Base-by-base conservation (phyloP, 441 rosid species). In the Biscutella laevigata region DNA sequence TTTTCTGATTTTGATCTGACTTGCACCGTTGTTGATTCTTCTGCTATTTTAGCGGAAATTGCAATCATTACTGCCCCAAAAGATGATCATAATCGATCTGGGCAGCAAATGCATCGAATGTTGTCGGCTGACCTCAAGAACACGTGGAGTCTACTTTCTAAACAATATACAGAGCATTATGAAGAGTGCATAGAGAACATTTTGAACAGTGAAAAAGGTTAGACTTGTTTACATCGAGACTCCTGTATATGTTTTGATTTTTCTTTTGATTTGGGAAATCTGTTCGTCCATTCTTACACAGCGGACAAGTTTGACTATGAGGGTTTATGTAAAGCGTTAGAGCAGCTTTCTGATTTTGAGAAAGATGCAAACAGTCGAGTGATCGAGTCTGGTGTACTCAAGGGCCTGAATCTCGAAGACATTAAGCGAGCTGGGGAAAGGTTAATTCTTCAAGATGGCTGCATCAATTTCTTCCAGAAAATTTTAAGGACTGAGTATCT, bases 1-100 rank as follows among this genome's bases (percentile, higher is more conserved):
- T 94, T 89, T 69, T 80, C 90, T 61, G 96, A 89, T 73, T 94
- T 94, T 74, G 99, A 94, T 76, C 78, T 89, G 76, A 83, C 96
- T 24, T 89, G 99, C 79, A 61, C 97, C 0, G 81, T 75, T 57
- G 82, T 89, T 71, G 97, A 94, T 77, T 94, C 99, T 19, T 83
- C 96, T 61, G 97, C 97, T 63, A 81, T 94, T 66, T 75, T 89
- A 77, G 99, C 97, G 3, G 94, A 89, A 77, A 84, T 94, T 44
- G 97, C 99, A 63, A 84, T 94, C 24, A 71, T 86, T 26, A 89
- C 87, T 30, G 97, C 96, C 28, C 89, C 95, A 41, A 88, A 77
- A 61, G 78, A 79, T 64, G 94, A 86, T 47, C 78, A 68, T 57
- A 63, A 51, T 73, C 80, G 60, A 62, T 49, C 77, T 30, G 89